phyloP scores from a whole-genome alignment of 2,329 filamentous ascomycete species.

The Calonectria ilicicola region DNA sequence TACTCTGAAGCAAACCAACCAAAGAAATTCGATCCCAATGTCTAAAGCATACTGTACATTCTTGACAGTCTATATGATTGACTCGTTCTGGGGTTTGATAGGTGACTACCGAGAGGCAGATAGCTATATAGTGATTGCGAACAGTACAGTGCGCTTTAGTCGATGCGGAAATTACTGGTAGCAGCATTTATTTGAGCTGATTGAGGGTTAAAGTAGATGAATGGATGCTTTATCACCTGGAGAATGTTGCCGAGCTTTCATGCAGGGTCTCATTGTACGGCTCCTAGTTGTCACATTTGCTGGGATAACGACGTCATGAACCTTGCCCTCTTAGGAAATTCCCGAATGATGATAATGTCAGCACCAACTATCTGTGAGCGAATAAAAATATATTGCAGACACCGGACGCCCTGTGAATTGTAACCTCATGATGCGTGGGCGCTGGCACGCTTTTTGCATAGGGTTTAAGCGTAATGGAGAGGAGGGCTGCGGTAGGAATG shows the following conservation, averaged over 20 bases:
- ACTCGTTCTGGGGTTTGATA: too few relatives aligned
- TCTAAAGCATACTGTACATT: too few relatives aligned
- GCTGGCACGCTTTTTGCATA: neutral
- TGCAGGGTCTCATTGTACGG: too few relatives aligned
- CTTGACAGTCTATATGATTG: too few relatives aligned
- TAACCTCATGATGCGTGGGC: neutral
- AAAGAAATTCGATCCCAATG: too few relatives aligned
- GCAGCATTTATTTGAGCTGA: too few relatives aligned
- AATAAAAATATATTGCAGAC: neutral
- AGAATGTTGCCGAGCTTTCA: neutral
- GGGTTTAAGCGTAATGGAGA: neutral
- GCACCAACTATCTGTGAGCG: neutral
- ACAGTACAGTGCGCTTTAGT: too few relatives aligned
- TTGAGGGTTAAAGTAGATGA: neutral
- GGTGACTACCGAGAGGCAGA: too few relatives aligned
- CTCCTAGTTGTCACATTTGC: neutral
- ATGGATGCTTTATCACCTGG: too few relatives aligned
- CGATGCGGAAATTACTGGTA: too few relatives aligned
- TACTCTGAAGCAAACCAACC: too few relatives aligned
- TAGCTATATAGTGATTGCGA: too few relatives aligned
- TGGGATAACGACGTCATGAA: neutral
- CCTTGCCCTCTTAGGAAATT: neutral
- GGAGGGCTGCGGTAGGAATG: neutral
- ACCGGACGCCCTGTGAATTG: neutral
- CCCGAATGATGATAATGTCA: neutral